These are phyloP conservation scores for Nicotiana tomentosiformis DNA, from an alignment of 257 asterid species.

Conservation along the genomic window DNA sequence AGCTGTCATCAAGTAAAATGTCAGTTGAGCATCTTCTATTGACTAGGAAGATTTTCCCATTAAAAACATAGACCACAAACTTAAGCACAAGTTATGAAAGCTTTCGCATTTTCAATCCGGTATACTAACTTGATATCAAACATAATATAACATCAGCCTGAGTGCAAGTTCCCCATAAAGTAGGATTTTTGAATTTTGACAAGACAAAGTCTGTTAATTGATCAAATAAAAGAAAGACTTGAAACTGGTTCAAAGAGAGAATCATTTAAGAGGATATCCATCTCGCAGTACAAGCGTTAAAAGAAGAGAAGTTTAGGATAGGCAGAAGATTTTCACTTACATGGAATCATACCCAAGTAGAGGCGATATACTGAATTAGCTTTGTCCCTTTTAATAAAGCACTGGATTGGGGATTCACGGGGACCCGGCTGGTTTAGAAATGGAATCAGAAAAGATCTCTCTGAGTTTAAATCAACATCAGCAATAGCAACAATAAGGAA, in stretches of 20 bases:
- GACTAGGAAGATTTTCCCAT: neutral
- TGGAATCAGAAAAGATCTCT: neutral
- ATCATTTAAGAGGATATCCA: neutral
- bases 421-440: conserved; percentile 76
- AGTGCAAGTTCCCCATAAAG: conserved; percentile 18
- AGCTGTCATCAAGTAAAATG: neutral
- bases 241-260: neutral
- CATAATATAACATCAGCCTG: neutral
- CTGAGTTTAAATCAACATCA: neutral
- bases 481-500: neutral
- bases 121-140: neutral
- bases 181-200: conserved; percentile 71
- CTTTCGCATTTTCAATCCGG: neutral
- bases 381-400: conserved; percentile 78
- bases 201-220: conserved; percentile 52
- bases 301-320: neutral
- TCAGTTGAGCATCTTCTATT: neutral
- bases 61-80: neutral
- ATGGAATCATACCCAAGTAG: conserved; percentile 63
- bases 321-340: conserved; percentile 19
- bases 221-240: conserved; percentile 10
- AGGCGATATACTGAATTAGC: conserved; percentile 62
- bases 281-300: neutral
- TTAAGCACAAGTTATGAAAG: neutral
- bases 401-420: conserved; percentile 62